phyloP scores from a whole-genome alignment of 1,284 basidiomycete genomes.

The Porogramme epimiltina region DNA sequence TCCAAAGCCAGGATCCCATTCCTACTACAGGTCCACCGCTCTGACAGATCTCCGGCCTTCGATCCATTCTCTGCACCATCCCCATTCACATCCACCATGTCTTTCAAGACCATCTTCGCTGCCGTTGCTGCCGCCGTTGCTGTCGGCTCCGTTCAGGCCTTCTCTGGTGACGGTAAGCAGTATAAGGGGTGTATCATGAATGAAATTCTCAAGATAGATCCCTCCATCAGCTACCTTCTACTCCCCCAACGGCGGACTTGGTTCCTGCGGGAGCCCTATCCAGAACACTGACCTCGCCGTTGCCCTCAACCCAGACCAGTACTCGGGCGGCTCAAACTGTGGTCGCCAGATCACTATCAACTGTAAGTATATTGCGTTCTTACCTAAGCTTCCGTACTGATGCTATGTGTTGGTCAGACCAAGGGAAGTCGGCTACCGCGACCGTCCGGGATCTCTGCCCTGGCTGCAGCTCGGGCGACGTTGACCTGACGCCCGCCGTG shows the following conservation, averaged over 20 bases:
- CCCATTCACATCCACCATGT: neutral
- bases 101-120: neutral
- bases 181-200: neutral
- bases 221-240: neutral
- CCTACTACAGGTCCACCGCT: too few relatives aligned
- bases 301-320: neutral
- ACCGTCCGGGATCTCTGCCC: slow-evolving; percentile 26
- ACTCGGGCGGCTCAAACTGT: neutral
- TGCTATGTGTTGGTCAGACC: too few relatives aligned
- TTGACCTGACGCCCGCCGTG: slow-evolving; percentile 8
- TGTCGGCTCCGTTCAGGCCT: neutral
- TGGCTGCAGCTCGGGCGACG: slow-evolving; percentile 17
- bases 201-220: neutral
- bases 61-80: neutral
- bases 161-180: neutral
- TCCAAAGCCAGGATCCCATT: too few relatives aligned
- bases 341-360: neutral
- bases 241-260: neutral
- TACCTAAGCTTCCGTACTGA: too few relatives aligned
- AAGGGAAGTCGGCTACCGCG: slow-evolving; percentile 4
- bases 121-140: neutral
- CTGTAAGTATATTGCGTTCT: neutral
- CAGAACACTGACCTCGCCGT: neutral
- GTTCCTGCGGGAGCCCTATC: neutral
- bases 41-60: too few relatives aligned